Conservation (phyloP, 2,329 filamentous ascomycete genomes). For the Sporothrix protearum region DNA sequence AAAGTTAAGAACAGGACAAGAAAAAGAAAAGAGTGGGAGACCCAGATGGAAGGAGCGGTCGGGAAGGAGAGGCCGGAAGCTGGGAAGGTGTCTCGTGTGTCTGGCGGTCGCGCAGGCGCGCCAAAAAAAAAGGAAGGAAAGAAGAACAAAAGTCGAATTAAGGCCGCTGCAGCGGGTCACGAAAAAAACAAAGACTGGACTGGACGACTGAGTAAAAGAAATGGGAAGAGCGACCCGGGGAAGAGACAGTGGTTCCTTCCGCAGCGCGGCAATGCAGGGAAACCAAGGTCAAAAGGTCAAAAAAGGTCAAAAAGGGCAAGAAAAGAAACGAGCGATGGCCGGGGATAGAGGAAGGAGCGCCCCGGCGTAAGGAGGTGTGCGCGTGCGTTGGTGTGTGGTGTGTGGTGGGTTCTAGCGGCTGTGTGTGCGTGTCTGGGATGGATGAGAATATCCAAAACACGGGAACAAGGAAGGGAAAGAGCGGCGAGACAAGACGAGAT, state of each 20-base stretch:
- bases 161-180: not conserved
- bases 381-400: not conserved
- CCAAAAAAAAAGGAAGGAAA: not conserved
- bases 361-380: slow-evolving; percentile 16
- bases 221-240: slow-evolving; percentile 15
- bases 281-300: slow-evolving; percentile 6
- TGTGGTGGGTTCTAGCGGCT: not conserved
- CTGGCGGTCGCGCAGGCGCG: not conserved
- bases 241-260: slow-evolving; percentile 10
- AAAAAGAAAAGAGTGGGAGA: not conserved
- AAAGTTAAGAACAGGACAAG: not conserved
- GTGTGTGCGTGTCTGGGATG: not conserved
- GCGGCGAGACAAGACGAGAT: slow-evolving; percentile 4
- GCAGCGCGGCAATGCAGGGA: not conserved
- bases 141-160: not conserved
- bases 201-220: slow-evolving; percentile 20
- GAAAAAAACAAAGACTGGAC: slow-evolving; percentile 19
- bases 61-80: not conserved
- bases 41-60: slow-evolving; percentile 1
- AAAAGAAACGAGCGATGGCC: not conserved
- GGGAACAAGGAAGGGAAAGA: slow-evolving; percentile 10
- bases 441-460: slow-evolving; percentile 14
- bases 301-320: not conserved
- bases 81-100: not conserved
- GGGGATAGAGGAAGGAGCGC: slow-evolving; percentile 1